Evolutionary conservation across 2,329 filamentous ascomycete species (phyloP).

Genomic region (Tympanopsis confertula): DNA sequence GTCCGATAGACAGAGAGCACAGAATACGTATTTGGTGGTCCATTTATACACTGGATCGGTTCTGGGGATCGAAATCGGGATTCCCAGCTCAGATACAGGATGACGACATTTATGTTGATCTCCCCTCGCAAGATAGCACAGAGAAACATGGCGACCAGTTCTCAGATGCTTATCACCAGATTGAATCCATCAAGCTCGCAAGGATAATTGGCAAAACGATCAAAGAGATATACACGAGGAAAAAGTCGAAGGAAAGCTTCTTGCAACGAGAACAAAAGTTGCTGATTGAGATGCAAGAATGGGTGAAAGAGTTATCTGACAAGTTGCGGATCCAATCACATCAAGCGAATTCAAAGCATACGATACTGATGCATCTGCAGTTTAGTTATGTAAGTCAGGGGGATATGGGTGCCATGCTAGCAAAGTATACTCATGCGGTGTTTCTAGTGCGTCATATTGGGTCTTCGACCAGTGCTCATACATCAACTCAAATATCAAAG

Average conservation of each 20-base stretch:
- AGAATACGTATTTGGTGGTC: neutral
- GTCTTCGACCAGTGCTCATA: neutral
- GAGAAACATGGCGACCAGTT: constrained; percentile 12
- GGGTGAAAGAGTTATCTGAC: neutral
- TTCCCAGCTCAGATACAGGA: constrained; percentile 18
- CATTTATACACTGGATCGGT: neutral
- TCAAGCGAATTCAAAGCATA: neutral
- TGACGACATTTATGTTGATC: constrained; percentile 16
- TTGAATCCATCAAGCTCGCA: constrained; percentile 15
- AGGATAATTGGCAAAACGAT: constrained; percentile 16
- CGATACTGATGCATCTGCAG: neutral
- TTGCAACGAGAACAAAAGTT: constrained; percentile 5
- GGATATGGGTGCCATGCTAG: too few species aligned
- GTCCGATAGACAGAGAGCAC: neutral
- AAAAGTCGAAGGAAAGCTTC: constrained; percentile 15
- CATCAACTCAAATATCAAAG: neutral
- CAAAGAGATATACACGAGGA: constrained; percentile 18
- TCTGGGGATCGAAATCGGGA: constrained; percentile 4
- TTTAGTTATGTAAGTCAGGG: neutral
- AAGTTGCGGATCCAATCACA: neutral
- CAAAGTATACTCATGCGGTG: too few species aligned
- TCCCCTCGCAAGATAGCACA: constrained; percentile 13
- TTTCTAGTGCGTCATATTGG: neutral
- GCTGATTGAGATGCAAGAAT: neutral
- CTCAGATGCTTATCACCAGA: constrained; percentile 15